phyloP scores from a whole-genome alignment of 257 asterid genomes.

The Solanum bulbocastanum region DNA sequence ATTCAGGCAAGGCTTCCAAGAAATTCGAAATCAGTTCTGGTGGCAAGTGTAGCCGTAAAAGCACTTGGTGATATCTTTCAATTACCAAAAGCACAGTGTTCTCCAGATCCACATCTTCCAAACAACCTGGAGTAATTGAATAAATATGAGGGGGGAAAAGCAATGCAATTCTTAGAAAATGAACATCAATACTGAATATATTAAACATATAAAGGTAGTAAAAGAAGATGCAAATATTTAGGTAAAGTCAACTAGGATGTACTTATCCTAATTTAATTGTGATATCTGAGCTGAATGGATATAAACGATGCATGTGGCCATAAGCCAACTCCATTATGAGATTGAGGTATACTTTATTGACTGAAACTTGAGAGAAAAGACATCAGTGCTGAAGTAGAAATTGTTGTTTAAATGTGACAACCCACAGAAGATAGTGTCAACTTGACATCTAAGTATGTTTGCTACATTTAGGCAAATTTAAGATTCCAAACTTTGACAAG shows the following conservation, averaged over 20 bases:
- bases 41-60: conserved; percentile 8
- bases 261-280: not conserved
- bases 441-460: not conserved
- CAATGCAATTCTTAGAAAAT: not conserved
- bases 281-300: not conserved
- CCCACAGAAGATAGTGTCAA: not conserved
- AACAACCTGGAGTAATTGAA: conserved; percentile 8
- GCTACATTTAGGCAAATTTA: not conserved
- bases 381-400: not conserved
- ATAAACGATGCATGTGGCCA: not conserved
- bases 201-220: not conserved
- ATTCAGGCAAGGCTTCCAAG: conserved; percentile 24
- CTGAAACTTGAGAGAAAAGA: not conserved
- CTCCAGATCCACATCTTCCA: conserved; percentile 21
- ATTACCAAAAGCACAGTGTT: conserved; percentile 10
- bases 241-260: not conserved
- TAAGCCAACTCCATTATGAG: not conserved
- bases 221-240: not conserved
- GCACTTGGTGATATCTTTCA: conserved; percentile 3
- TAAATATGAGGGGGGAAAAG: not conserved
- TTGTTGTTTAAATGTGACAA: not conserved
- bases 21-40: conserved; percentile 13
- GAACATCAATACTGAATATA: not conserved
- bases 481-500: not conserved
- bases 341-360: not conserved